phyloP scores from a whole-genome alignment of 2,329 filamentous ascomycete species.

The Alternaria novae-zelandiae region DNA sequence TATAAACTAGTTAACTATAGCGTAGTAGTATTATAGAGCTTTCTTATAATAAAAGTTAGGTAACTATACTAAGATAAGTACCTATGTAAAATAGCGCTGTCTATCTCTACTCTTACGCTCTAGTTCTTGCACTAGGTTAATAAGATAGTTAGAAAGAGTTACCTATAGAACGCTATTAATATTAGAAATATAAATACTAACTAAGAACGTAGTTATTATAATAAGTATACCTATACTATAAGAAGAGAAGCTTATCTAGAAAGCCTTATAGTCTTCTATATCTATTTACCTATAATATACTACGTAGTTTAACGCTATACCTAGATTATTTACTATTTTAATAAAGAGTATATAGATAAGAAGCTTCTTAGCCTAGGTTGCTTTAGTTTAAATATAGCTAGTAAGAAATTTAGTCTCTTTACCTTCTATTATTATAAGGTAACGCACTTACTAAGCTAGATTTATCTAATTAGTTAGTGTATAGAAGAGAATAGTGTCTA shows the following conservation, averaged over 20 bases:
- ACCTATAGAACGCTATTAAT: not conserved
- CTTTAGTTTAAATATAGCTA: not conserved
- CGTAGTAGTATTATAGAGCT: too few species aligned
- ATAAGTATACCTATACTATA: not conserved
- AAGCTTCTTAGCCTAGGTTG: not conserved
- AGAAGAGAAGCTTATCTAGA: not conserved
- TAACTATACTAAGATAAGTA: not conserved
- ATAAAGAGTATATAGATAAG: not conserved
- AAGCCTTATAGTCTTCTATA: not conserved
- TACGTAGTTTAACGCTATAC: not conserved
- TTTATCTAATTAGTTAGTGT: not conserved
- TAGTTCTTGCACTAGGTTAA: not conserved
- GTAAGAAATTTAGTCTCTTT: not conserved
- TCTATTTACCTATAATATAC: not conserved
- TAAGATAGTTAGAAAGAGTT: not conserved
- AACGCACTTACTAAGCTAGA: not conserved
- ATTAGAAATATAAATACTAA: not conserved
- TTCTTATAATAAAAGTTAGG: not conserved
- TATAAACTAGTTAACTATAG: too few species aligned
- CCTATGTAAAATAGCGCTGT: not conserved
- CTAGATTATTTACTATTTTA: not conserved
- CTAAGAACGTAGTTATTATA: not conserved
- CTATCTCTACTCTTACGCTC: not conserved
- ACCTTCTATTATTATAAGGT: not conserved
- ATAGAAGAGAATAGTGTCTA: not conserved